phyloP scores from a whole-genome alignment of 2,329 filamentous ascomycete genomes.

The Ophiostoma australiae region DNA sequence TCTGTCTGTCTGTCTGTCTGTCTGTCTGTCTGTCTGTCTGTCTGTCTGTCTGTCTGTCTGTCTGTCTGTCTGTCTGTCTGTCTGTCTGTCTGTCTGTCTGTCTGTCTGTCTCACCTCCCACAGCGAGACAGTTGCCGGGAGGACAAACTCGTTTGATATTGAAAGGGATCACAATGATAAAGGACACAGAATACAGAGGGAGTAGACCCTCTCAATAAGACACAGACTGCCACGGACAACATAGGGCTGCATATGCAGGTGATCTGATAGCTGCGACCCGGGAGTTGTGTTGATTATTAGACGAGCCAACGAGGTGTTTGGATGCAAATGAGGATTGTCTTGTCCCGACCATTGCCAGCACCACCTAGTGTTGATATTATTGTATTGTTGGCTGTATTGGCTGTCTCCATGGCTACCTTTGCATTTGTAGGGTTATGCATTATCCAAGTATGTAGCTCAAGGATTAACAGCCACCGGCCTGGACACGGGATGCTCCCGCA shows the following conservation, averaged over 20 bases:
- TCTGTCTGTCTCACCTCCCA: background rate
- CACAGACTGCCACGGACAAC: background rate
- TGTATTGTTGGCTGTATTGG: background rate
- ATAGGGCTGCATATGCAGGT: slow-evolving; percentile 17
- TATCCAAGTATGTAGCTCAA: background rate
- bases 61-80: too few species aligned
- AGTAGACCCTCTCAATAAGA: background rate
- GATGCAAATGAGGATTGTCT: background rate
- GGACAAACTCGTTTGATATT: background rate
- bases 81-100: too few species aligned
- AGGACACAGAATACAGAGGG: too few species aligned
- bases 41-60: too few species aligned
- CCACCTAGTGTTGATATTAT: background rate
- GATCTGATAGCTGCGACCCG: background rate
- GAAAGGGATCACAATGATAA: background rate
- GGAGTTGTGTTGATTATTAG: background rate
- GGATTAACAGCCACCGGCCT: background rate
- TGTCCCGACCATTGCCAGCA: too few species aligned
- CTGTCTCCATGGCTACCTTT: slow-evolving; percentile 7
- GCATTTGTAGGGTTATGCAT: background rate
- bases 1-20: too few species aligned
- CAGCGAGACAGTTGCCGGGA: background rate
- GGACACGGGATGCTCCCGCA: background rate
- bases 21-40: too few species aligned
- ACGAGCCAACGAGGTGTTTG: background rate